Conservation (phyloP, 2,329 filamentous ascomycete species). For the Fusarium succisae region DNA sequence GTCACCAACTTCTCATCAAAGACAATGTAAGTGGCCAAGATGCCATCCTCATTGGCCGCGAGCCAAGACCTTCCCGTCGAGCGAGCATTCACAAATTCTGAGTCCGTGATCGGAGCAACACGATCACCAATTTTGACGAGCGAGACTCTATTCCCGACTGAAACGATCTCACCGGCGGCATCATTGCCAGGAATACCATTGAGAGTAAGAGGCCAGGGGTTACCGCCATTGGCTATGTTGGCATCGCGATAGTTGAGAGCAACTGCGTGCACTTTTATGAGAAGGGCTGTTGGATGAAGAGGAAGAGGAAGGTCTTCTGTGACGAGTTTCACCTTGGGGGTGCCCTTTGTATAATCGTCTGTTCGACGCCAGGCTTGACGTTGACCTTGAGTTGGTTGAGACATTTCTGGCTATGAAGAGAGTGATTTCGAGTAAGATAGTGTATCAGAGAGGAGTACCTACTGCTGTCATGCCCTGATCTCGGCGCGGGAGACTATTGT, state of each 20-base stretch:
- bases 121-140: constrained; percentile 48
- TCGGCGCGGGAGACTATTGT: not conserved
- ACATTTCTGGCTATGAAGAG: not conserved
- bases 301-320: constrained; percentile 45
- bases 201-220: constrained; percentile 53
- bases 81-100: constrained; percentile 51
- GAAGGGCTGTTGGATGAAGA: constrained; percentile 44
- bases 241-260: constrained; percentile 49
- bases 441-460: no score
- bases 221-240: constrained; percentile 51
- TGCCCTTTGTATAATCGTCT: constrained; percentile 43
- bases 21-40: constrained; percentile 52
- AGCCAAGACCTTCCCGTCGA: constrained; percentile 52
- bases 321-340: constrained; percentile 47
- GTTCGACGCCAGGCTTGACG: constrained; percentile 43
- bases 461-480: not conserved
- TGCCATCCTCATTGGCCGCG: constrained; percentile 55
- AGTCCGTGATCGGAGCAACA: constrained; percentile 51
- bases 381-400: constrained; percentile 28
- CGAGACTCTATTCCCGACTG: constrained; percentile 48
- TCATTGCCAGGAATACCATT: constrained; percentile 50
- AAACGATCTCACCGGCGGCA: constrained; percentile 52
- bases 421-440: not conserved
- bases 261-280: constrained; percentile 47
- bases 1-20: constrained; percentile 51